Conservation (phyloP, 306 rosid species). For the Hylodesmum podocarpum region DNA sequence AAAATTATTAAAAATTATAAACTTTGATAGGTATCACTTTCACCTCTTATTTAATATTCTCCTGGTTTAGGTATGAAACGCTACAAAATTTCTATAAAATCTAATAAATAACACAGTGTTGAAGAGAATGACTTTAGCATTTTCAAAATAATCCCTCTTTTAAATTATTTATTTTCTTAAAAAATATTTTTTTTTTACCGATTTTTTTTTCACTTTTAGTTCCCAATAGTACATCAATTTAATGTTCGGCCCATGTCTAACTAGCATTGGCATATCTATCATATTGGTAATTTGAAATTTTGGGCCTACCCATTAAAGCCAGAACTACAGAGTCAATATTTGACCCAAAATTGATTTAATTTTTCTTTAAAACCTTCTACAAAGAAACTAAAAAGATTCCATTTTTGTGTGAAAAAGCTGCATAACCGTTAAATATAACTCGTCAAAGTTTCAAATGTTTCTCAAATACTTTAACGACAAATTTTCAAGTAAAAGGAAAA, state of each 20-base stretch:
- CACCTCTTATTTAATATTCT: no score
- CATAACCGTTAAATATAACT: background rate
- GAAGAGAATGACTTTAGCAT: no score
- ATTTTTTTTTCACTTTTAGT: background rate
- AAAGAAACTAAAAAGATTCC: background rate
- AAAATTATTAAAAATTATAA: no score
- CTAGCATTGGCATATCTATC: background rate
- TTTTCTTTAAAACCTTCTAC: background rate
- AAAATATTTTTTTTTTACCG: background rate
- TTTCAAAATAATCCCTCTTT: background rate
- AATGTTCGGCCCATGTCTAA: background rate
- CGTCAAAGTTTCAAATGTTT: background rate
- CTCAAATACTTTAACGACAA: background rate
- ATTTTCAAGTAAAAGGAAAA: background rate
- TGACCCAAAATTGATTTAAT: background rate
- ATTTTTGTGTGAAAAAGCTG: background rate
- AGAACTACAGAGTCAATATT: background rate
- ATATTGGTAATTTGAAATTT: background rate
- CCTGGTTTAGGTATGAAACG: no score
- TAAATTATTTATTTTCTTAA: background rate
- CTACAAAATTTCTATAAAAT: no score
- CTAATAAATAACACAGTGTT: no score
- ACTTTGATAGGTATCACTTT: no score
- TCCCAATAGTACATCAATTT: background rate
- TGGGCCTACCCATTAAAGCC: background rate